A percentile compares a stretch with the other conserved stretches of the same genome.
Evolutionary conservation across 805 yeast species (phyloP).

Genomic region (Dipodascopsis uninucleata): DNA sequence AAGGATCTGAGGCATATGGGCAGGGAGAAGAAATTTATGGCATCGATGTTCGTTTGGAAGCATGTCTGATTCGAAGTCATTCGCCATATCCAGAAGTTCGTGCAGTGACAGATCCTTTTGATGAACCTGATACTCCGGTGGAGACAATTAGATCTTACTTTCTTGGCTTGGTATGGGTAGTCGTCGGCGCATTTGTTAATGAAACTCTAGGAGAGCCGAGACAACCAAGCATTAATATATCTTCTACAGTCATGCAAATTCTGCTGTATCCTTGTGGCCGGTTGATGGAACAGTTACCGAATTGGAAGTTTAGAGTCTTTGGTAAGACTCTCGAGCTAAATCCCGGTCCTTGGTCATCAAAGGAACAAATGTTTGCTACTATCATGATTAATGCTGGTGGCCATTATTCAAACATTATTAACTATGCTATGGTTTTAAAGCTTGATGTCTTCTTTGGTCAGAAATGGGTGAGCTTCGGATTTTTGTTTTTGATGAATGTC

Average conservation of each 20-base stretch:
- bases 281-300: slow-evolving; percentile 20
- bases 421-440: slow-evolving; percentile 2
- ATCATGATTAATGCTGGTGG: slow-evolving; percentile 30
- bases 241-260: slow-evolving; percentile 63
- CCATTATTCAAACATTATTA: background rate
- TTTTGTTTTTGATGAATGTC: slow-evolving; percentile 48
- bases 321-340: slow-evolving; percentile 44
- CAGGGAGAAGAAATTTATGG: background rate
- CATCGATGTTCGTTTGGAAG: slow-evolving; percentile 21
- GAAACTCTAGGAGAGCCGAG: slow-evolving; percentile 52
- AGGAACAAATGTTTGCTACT: slow-evolving; percentile 61
- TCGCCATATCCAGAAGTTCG: slow-evolving; percentile 63
- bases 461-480: slow-evolving; percentile 41
- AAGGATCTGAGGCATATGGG: background rate
- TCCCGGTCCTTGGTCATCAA: slow-evolving; percentile 57
- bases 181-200: slow-evolving; percentile 58
- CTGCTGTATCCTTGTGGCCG: slow-evolving; percentile 58
- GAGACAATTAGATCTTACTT: slow-evolving; percentile 56
- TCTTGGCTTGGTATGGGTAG: slow-evolving; percentile 49
- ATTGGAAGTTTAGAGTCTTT: slow-evolving; percentile 15
- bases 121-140: slow-evolving; percentile 50
- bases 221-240: slow-evolving; percentile 52
- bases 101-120: slow-evolving; percentile 58
- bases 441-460: slow-evolving; percentile 6
- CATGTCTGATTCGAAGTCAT: slow-evolving; percentile 12